Base-by-base conservation (phyloP, 768 basidiomycete genomes). In the Lactifluus subvellereus region DNA sequence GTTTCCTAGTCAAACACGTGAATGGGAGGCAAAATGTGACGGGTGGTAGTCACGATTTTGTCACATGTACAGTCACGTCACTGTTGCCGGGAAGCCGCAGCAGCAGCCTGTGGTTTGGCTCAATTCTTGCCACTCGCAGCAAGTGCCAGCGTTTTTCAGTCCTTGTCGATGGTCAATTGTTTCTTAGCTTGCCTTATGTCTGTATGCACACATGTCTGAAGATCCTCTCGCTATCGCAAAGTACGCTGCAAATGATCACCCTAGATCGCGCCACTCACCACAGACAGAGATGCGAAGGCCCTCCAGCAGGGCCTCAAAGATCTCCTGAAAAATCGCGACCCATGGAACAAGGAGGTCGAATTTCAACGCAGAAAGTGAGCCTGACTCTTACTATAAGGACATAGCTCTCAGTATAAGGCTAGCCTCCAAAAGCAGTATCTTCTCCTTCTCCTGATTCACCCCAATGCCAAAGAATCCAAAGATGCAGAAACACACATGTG, bases 291-390 rank as follows among this genome's bases (percentile, higher is more conserved):
- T 77, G 89, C 91, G 68, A 91, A 87, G 72, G 77, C 78, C 68
- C 81, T 87, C 66, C 85, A 89, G 61, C 84, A 88, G 70, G 82
- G 79, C 42, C 75, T 96, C 60, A 92, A 90, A 75, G 87, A 87
- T 65, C 73, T 85, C 56, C 80, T 95, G 61, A 88, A 87, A 71
- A 80, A 79, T 43, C 85, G 81, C 63, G 84, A 87, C 55, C 89
- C 92, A 38, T 94, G 87, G 81, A 88, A 90, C 65, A 88, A 80
- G 72, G 90, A 94, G 63, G 84, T 94, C 48, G 94, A 98, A 71
- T 86, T 88, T 67, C 84, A 86, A 72, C 81, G 94, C 69, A 90
- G 91, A 76, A 87, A 85, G 94, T 93, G 74, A 76, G 91, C 77
- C 11, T 20, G 0, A 11, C 48, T 51, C 37, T 22, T 5, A 0